phyloP scores from a whole-genome alignment of 2,329 filamentous ascomycete species.

The Alternaria sp. region DNA sequence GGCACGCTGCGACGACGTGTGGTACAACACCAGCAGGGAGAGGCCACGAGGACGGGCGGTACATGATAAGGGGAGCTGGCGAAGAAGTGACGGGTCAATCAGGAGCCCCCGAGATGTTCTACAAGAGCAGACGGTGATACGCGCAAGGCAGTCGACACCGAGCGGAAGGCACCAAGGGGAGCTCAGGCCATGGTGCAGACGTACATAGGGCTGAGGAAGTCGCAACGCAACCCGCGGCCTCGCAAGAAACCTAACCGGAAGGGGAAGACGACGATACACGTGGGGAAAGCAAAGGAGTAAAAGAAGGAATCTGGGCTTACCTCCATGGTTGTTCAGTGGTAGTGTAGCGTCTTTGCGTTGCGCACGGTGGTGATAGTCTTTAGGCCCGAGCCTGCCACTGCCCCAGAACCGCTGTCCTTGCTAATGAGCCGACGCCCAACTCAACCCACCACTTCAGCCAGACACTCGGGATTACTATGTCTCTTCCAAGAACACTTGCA shows the following conservation, averaged over 20 bases:
- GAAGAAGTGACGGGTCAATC: conserved; percentile 31
- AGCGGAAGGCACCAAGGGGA: conserved; percentile 22
- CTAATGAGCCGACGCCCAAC: conserved; percentile 12
- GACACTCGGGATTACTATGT: neutral
- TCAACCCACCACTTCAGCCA: conserved; percentile 2
- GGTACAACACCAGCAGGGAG: conserved; percentile 30
- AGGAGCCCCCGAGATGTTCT: conserved; percentile 45
- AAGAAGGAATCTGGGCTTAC: conserved; percentile 40
- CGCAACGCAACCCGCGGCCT: conserved; percentile 20
- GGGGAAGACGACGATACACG: conserved; percentile 19
- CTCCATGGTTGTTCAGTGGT: conserved; percentile 43
- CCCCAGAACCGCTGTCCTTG: conserved; percentile 9
- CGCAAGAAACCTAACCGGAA: conserved; percentile 8
- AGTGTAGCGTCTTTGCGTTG: conserved; percentile 34
- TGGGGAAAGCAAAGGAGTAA: conserved; percentile 21
- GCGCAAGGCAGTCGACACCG: conserved; percentile 33
- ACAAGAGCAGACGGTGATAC: conserved; percentile 45
- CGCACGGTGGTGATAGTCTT: conserved; percentile 42
- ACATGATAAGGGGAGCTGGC: conserved; percentile 19
- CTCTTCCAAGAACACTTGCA: conserved; percentile 4
- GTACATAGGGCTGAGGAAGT: conserved; percentile 40
- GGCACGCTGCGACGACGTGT: conserved; percentile 38
- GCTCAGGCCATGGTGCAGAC: conserved; percentile 41
- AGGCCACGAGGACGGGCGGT: conserved; percentile 22
- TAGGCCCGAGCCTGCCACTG: conserved; percentile 27